Evolutionary conservation across 768 basidiomycete genomes (phyloP).

Genomic region (Boletus rex-veris): DNA sequence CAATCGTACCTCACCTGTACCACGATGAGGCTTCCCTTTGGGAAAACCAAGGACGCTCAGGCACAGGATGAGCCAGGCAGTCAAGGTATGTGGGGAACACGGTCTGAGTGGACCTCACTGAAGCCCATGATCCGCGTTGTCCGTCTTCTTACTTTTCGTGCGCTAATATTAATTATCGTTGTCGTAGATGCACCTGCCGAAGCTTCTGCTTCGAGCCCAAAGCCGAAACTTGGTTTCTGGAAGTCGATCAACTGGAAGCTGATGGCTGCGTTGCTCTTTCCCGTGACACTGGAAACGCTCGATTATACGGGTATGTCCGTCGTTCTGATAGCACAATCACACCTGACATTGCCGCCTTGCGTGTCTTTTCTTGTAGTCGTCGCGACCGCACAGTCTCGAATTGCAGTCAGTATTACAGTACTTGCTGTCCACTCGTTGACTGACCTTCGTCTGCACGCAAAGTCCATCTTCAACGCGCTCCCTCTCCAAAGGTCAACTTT

Average conservation of each 20-base stretch:
- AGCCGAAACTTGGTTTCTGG: conserved; percentile 22
- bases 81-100: conserved; percentile 4
- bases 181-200: conserved; percentile 1
- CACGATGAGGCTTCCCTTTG: conserved; percentile 11
- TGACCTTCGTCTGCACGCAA: not conserved
- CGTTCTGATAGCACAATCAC: not conserved
- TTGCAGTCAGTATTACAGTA: conserved; percentile 37
- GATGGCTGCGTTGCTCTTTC: conserved; percentile 38
- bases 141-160: not conserved
- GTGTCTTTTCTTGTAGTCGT: conserved; percentile 34
- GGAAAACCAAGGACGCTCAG: not conserved
- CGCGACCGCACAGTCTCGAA: conserved; percentile 49
- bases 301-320: conserved; percentile 27
- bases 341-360: not conserved
- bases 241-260: conserved; percentile 27
- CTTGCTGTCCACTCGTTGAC: not conserved
- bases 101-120: not conserved
- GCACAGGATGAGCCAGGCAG: not conserved
- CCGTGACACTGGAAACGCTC: conserved; percentile 39
- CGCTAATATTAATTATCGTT: not conserved
- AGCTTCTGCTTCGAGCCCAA: not conserved
- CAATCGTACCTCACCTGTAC: not conserved
- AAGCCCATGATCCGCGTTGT: not conserved
- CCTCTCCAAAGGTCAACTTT: conserved; percentile 22
- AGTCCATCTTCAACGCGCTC: conserved; percentile 31